Evolutionary conservation across 495 filamentous ascomycete species (phyloP).

Genomic region (Aspergillus kassunensis): DNA sequence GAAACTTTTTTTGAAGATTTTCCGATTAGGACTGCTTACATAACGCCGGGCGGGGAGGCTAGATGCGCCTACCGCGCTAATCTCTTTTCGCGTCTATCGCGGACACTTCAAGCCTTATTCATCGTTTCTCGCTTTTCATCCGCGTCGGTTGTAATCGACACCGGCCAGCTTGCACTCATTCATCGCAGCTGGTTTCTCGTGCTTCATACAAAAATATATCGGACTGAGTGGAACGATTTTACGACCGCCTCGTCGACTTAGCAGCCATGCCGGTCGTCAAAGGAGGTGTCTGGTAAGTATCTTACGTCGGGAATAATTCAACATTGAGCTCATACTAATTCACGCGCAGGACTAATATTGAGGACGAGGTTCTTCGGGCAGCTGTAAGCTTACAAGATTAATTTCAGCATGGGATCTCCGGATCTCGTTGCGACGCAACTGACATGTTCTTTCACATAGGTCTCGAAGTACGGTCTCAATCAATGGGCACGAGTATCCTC

Average conservation of each 20-base stretch:
- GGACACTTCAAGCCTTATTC: slow-evolving; percentile 4
- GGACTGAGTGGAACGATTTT: slow-evolving; percentile 11
- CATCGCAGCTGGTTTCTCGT: background rate
- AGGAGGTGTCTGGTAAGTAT: slow-evolving; percentile 87
- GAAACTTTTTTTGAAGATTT: slow-evolving; percentile 26
- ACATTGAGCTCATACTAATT: slow-evolving; percentile 21
- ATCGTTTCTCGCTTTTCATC: slow-evolving; percentile 15
- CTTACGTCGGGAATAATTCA: slow-evolving; percentile 30
- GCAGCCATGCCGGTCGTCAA: slow-evolving; percentile 89
- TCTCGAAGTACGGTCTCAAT: slow-evolving; percentile 96
- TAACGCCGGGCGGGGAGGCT: background rate
- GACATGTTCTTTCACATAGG: slow-evolving; percentile 36
- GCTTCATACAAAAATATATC: background rate
- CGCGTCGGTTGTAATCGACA: slow-evolving; percentile 14
- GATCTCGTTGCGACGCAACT: background rate
- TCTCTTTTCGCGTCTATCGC: slow-evolving; percentile 19
- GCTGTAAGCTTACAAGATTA: slow-evolving; percentile 38
- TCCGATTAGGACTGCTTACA: slow-evolving; percentile 7
- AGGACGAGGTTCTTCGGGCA: slow-evolving; percentile 96
- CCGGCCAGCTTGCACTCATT: slow-evolving; percentile 1
- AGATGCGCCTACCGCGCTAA: slow-evolving; percentile 22
- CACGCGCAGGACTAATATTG: slow-evolving; percentile 57
- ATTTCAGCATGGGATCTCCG: background rate
- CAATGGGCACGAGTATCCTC: slow-evolving; percentile 99
- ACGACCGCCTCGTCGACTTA: slow-evolving; percentile 8